A percentile compares a stretch with the other conserved stretches of the same genome.
Conservation (phyloP, 495 filamentous ascomycete genomes). For the Astrothelium macrocarpum region DNA sequence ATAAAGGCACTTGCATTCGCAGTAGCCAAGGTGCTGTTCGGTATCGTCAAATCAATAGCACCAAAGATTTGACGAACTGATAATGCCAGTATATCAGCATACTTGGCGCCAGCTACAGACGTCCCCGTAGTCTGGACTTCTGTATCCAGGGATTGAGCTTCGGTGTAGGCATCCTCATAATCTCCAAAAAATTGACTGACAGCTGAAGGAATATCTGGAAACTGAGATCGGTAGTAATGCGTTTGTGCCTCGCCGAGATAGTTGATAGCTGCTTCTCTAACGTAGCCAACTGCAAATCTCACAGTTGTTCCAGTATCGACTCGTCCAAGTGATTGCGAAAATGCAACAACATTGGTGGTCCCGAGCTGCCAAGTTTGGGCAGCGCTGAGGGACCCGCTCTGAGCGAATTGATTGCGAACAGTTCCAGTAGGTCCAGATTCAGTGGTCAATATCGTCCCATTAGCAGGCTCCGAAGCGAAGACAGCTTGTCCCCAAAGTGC, state of each 20-base stretch:
- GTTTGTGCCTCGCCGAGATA: constrained; percentile 46
- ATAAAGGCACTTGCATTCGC: constrained; percentile 27
- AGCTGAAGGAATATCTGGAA: constrained; percentile 7
- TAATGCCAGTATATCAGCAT: constrained; percentile 26
- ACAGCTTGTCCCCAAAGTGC: neutral
- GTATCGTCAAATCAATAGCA: constrained; percentile 26
- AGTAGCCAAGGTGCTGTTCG: constrained; percentile 30
- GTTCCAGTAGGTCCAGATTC: constrained; percentile 40
- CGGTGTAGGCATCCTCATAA: constrained; percentile 28
- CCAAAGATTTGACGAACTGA: constrained; percentile 32
- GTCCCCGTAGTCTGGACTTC: constrained; percentile 41
- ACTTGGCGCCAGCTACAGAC: constrained; percentile 35
- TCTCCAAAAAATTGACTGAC: constrained; percentile 28
- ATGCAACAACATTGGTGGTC: constrained; percentile 45
- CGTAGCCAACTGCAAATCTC: constrained; percentile 45
- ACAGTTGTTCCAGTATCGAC: constrained; percentile 30
- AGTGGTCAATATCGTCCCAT: constrained; percentile 16
- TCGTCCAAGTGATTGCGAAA: constrained; percentile 39
- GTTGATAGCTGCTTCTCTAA: constrained; percentile 45
- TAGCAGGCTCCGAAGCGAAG: neutral
- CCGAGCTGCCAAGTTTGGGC: constrained; percentile 4
- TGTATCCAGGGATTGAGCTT: constrained; percentile 38
- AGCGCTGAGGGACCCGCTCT: constrained; percentile 37
- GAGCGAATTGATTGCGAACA: constrained; percentile 40
- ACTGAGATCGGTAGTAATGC: constrained; percentile 40